Percentiles rank a stretch among this genome's conserved stretches.
These are phyloP conservation scores for Oryza coarctata DNA, from an alignment of 176 grass and related monocot species.

Conservation along the genomic window DNA sequence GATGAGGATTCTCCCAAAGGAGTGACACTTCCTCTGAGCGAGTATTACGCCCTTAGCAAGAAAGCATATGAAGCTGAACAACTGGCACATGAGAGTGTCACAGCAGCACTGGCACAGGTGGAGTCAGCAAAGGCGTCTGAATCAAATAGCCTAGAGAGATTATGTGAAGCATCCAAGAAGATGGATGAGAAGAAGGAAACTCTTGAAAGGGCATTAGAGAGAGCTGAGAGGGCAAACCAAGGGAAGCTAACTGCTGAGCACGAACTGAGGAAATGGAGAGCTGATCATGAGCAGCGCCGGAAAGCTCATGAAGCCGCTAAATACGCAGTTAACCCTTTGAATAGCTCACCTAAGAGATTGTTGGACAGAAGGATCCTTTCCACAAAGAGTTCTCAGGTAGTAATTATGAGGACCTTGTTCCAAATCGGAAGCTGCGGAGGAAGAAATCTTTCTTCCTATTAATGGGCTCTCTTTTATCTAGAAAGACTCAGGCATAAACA, in stretches of 20 bases:
- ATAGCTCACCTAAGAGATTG: constrained; percentile 39
- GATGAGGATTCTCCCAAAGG: constrained; percentile 45
- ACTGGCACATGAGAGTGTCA: constrained; percentile 65
- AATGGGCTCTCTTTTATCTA: constrained; percentile 65
- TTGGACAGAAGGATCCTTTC: constrained; percentile 36
- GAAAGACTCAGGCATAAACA: constrained; percentile 39
- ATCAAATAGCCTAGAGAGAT: constrained; percentile 51
- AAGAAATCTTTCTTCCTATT: constrained; percentile 77
- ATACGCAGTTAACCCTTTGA: constrained; percentile 53
- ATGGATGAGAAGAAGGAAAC: constrained; percentile 64
- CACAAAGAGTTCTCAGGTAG: constrained; percentile 39
- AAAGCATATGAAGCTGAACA: constrained; percentile 84
- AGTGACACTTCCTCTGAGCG: constrained; percentile 68
- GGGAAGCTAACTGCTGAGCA: constrained; percentile 81
- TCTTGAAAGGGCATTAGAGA: constrained; percentile 56
- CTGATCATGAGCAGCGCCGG: constrained; percentile 70
- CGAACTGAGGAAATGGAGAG: constrained; percentile 95
- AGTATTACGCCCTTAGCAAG: constrained; percentile 82
- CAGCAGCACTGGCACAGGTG: constrained; percentile 60
- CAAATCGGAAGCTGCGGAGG: constrained; percentile 47
- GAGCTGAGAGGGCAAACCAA: constrained; percentile 62
- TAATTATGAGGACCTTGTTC: constrained; percentile 26
- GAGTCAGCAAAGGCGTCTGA: constrained; percentile 59
- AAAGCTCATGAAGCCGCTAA: constrained; percentile 60
- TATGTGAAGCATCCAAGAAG: constrained; percentile 55